Base-by-base conservation (phyloP, 2,329 filamentous ascomycete species). In the Trichoderma sp. region DNA sequence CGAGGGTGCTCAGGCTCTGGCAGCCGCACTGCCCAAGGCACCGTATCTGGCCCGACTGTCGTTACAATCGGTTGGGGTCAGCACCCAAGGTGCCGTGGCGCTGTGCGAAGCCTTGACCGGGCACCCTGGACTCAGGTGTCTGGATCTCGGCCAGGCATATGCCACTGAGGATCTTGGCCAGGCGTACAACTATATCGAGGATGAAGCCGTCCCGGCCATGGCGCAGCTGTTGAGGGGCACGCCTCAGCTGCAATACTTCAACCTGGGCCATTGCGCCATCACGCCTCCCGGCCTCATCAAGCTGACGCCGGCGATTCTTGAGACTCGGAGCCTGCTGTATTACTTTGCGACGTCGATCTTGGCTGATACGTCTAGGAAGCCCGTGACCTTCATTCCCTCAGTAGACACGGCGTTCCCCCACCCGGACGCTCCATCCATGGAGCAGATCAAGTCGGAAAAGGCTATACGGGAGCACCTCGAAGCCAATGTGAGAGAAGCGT, bases 121-220 rank as follows among this genome's bases (percentile, higher is more conserved):
- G 19, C 75, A 80, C 68, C 70, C 76, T 9, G 67, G 69, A 39
- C 71, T 83, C 21, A 73, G 72, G 14, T 72, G 72, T 21, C 69
- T 83, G 12, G 80, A 82, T 67, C 66, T 83, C 5, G 78, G 80
- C 17, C 81, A 83, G 69, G 77, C 76, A 21, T 82, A 78, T 69
- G 76, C 78, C n/a, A 83, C 81, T 12, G 69, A 77, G 34, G 81
- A 83, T 65, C 76, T 81, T 1, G 73, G 73, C 34, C 76, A 78
- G 69, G 78, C 78, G 30, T 83, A 80, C 73, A 83, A 83, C 66
- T 83, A 77, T 71, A 73, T 83, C 48, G 77, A 78, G 30, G 78
- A 81, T 65, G 72, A 48, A 5, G 72, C 74, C 19, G 71, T 77
- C 3, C 66, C 71, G 2, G 68, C 75, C 24, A 72, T 83, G 10